Evolutionary conservation across 306 rosid species (phyloP), one percentile per base, ranked within the genome.

Genomic region (Medicago lupulina): DNA sequence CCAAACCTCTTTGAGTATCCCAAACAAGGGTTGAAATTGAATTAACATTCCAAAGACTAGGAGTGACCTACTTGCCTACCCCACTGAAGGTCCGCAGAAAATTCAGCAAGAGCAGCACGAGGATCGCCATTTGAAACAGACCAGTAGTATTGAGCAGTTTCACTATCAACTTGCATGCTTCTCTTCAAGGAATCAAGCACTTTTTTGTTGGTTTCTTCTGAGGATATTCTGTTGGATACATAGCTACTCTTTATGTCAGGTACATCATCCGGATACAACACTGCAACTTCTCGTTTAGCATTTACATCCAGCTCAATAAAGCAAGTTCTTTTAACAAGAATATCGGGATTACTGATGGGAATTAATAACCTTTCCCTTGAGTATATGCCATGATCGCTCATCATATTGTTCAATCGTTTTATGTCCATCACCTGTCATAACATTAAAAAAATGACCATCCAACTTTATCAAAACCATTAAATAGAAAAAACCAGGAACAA

Each of bases 361-460:
- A 95, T 95, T 70, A 95, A 70, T 75, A 95, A 61, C 76, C 97
- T 90, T 82, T 95, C 97, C 81, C 99, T 88, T 0, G 97, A 90
- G 88, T 90, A 90, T 71, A 95, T 92, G 6, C 99, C 99, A 67
- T 95, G 93, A 84, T 95, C 98, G 6, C 99, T 92, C 92, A 92
- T 89, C 97, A 92, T 92, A 79, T 95, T 95, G 97, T 95, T 95
- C 71, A 92, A 58, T 8, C 97, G 89, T 85, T 90, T 92, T 68
- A 95, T 83, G 79, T 90, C 93, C 89, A 87, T 77, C 68, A 95
- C 97, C 99, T 95, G 77, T 75, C 76, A 68, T 76, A 76, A 54
- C 75, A 78, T 43, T 0, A 34, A 64, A 43, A 28, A 0, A 60
- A 63, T 7, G 6, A 46, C 46, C 23, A 3, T n/a, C 38, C 38